Conservation (phyloP, 495 filamentous ascomycete species). For the Xylaria sp. region DNA sequence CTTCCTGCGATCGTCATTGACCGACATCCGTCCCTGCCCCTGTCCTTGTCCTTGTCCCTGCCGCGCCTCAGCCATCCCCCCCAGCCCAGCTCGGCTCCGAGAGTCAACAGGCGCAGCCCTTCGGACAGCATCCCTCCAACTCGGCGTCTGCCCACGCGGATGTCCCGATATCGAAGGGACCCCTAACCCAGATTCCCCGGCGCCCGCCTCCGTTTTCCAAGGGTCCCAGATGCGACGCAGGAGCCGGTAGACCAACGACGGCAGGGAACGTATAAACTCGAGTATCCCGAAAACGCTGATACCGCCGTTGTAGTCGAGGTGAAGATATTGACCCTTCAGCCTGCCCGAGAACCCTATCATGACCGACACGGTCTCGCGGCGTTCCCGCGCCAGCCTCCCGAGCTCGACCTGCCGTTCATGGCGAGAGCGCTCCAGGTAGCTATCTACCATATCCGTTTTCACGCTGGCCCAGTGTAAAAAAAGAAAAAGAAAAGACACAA, state of each 20-base stretch:
- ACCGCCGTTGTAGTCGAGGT: constrained; percentile 34
- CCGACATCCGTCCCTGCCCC: too few species aligned
- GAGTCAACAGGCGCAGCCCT: constrained; percentile 28
- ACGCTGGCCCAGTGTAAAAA: not conserved
- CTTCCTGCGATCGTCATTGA: not conserved
- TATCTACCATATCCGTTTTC: constrained; percentile 21
- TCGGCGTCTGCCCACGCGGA: not conserved
- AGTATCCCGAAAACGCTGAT: too few species aligned
- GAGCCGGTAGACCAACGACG: not conserved
- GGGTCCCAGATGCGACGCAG: not conserved
- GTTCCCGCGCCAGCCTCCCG: constrained; percentile 28
- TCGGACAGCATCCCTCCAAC: constrained; percentile 24
- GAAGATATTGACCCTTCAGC: constrained; percentile 15
- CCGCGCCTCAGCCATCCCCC: not conserved
- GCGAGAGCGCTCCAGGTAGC: constrained; percentile 32
- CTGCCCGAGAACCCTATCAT: constrained; percentile 31
- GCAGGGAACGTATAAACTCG: too few species aligned
- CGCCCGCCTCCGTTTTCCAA: not conserved
- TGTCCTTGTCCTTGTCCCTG: not conserved
- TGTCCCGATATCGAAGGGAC: constrained; percentile 16
- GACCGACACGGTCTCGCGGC: constrained; percentile 24
- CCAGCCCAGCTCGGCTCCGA: not conserved
- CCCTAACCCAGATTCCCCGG: not conserved
- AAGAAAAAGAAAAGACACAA: not conserved
- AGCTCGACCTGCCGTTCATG: constrained; percentile 30